phyloP scores from a whole-genome alignment of 2,329 filamentous ascomycete genomes.

The Ceratocystis lukuohia region DNA sequence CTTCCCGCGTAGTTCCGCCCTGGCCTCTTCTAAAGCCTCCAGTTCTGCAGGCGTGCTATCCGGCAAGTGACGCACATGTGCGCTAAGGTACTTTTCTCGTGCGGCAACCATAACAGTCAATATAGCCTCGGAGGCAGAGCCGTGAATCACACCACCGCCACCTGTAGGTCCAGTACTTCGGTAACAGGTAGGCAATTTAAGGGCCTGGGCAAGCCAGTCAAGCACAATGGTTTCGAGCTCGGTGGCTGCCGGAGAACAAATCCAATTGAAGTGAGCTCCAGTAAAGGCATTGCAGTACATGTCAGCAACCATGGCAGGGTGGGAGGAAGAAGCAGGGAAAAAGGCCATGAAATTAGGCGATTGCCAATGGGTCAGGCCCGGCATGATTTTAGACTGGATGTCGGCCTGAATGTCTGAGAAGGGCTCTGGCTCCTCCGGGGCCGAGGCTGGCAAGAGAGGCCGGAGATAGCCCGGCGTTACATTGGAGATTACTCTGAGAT shows the following conservation, averaged over 20 bases:
- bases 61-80: constrained; percentile 39
- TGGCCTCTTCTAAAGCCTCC: constrained; percentile 46
- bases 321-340: constrained; percentile 72
- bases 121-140: constrained; percentile 76
- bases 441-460: constrained; percentile 56
- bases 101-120: constrained; percentile 80
- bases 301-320: constrained; percentile 77
- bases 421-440: constrained; percentile 53
- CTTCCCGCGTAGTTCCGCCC: constrained; percentile 44
- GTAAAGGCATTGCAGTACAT: constrained; percentile 84
- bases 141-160: constrained; percentile 89
- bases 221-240: constrained; percentile 87
- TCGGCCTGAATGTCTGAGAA: constrained; percentile 74
- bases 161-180: constrained; percentile 44
- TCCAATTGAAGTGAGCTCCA: constrained; percentile 91
- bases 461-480: constrained; percentile 78
- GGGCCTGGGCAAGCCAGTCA: constrained; percentile 73
- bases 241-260: constrained; percentile 81
- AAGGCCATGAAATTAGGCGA: constrained; percentile 93
- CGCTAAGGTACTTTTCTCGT: constrained; percentile 60
- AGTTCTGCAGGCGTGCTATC: constrained; percentile 25
- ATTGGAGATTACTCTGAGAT: constrained; percentile 58
- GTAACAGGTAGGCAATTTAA: constrained; percentile 61
- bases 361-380: constrained; percentile 89
- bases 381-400: constrained; percentile 74